These are phyloP conservation scores for Bacidia gigantensis DNA, from an alignment of 495 filamentous ascomycete genomes.

Conservation along the genomic window DNA sequence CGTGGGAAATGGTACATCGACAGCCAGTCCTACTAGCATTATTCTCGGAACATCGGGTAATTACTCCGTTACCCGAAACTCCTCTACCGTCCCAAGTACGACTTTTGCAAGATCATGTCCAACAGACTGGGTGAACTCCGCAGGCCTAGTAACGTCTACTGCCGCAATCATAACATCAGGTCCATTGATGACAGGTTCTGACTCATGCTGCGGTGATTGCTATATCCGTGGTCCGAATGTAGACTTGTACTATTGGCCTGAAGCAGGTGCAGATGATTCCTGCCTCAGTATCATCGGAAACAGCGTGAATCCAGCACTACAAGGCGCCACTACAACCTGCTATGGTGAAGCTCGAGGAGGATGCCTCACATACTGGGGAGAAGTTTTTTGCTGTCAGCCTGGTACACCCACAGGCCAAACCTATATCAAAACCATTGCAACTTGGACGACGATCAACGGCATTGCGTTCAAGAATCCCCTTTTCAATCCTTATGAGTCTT, in stretches of 20 bases:
- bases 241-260: constrained; percentile 5
- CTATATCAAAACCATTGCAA: neutral
- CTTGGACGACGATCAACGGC: neutral
- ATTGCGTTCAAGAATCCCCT: neutral
- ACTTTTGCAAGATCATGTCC: too few relatives aligned
- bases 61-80: too few relatives aligned
- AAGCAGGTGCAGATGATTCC: neutral
- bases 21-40: too few relatives aligned
- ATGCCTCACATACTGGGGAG: neutral
- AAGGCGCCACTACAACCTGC: neutral
- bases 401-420: too few relatives aligned
- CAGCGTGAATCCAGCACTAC: neutral
- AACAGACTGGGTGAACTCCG: too few relatives aligned
- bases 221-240: neutral
- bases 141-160: too few relatives aligned
- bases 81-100: too few relatives aligned
- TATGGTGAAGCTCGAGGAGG: neutral
- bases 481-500: neutral
- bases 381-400: too few relatives aligned
- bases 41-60: too few relatives aligned
- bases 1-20: too few relatives aligned
- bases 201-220: constrained; percentile 1
- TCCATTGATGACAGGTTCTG: too few relatives aligned
- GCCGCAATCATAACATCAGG: too few relatives aligned
- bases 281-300: constrained; percentile 3